A percentile compares a stretch with the other conserved stretches of the same genome.
Conservation (phyloP, 306 rosid genomes). For the Cicer chorassanicum region DNA sequence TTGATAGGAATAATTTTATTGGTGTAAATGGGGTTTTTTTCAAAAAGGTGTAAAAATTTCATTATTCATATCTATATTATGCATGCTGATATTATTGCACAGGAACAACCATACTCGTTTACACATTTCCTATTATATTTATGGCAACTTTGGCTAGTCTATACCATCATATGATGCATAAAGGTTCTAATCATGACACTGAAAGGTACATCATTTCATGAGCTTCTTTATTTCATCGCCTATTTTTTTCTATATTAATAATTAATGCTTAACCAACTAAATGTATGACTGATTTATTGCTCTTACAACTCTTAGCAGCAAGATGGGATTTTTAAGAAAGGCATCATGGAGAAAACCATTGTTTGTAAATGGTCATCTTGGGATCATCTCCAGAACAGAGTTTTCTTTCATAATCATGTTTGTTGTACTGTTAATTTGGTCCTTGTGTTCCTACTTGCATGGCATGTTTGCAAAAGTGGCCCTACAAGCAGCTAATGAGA, state of each 20-base stretch:
- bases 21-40: neutral
- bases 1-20: too few species aligned
- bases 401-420: constrained; percentile 53
- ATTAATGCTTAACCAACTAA: neutral
- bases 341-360: constrained; percentile 55
- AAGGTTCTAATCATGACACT: constrained; percentile 21
- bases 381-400: constrained; percentile 58
- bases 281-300: constrained; percentile 29
- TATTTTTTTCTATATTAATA: neutral
- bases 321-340: constrained; percentile 34
- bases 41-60: neutral
- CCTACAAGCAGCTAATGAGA: constrained; percentile 42
- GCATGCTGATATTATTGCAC: constrained; percentile 1
- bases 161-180: constrained; percentile 51
- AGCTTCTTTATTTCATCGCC: neutral
- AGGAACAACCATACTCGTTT: constrained; percentile 55
- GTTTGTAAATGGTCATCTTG: constrained; percentile 59
- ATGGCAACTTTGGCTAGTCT: constrained; percentile 54
- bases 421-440: constrained; percentile 59
- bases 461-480: constrained; percentile 46
- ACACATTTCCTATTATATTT: constrained; percentile 55
- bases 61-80: constrained; percentile 20
- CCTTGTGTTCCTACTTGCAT: constrained; percentile 54
- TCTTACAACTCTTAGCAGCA: constrained; percentile 45
- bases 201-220: constrained; percentile 43